Evolutionary conservation across 306 rosid species (phyloP).

Genomic region (Glycine tomentella): DNA sequence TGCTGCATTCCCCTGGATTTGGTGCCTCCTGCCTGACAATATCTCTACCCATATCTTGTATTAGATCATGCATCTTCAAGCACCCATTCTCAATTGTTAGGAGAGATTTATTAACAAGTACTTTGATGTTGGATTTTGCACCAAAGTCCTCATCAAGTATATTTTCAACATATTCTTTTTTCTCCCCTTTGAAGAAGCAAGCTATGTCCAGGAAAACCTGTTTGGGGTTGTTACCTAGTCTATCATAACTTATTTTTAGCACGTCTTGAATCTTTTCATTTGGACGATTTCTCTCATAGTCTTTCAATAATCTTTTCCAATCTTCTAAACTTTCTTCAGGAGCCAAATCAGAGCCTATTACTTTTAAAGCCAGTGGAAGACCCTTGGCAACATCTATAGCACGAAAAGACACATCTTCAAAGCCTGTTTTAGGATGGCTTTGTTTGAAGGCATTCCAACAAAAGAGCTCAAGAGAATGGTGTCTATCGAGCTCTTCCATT

Average conservation of each 20-base stretch:
- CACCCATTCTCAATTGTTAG: not conserved
- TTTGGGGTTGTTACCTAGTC: not conserved
- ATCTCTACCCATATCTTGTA: conserved; percentile 41
- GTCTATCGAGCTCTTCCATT: conserved; percentile 1
- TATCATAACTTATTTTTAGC: conserved; percentile 20
- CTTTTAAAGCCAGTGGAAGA: conserved; percentile 34
- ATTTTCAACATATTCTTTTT: not conserved
- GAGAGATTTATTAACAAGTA: conserved; percentile 20
- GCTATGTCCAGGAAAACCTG: conserved; percentile 23
- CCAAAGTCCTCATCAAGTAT: not conserved
- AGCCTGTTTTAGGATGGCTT: not conserved
- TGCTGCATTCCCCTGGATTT: conserved; percentile 29
- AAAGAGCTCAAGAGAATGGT: conserved; percentile 26
- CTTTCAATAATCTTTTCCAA: not conserved
- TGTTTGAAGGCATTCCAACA: conserved; percentile 18
- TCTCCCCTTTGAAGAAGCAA: conserved; percentile 44
- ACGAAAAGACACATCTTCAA: not conserved
- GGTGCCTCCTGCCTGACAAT: conserved; percentile 12
- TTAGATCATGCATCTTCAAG: conserved; percentile 32
- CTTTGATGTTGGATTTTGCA: not conserved
- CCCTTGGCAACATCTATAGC: not conserved
- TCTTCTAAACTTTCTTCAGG: not conserved
- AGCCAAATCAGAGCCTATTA: conserved; percentile 5
- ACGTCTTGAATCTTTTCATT: not conserved
- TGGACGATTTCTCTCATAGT: not conserved